Conservation (phyloP, 805 yeast genomes). For the Lipomyces mesembrius region DNA sequence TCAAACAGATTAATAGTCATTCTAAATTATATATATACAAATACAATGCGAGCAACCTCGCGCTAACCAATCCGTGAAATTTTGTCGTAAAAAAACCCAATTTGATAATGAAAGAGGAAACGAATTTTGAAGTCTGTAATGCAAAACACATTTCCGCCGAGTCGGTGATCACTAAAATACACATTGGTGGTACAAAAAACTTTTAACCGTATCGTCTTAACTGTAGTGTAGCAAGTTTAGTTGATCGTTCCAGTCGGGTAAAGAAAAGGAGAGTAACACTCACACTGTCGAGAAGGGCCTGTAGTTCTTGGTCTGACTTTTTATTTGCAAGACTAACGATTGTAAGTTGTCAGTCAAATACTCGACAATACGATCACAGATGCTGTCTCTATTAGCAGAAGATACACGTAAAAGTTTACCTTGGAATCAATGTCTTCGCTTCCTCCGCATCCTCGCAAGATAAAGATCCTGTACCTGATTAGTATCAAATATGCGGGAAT, state of each 20-base stretch:
- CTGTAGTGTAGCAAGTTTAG: neutral
- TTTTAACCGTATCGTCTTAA: slow-evolving; percentile 1
- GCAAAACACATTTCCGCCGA: neutral
- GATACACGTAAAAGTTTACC: slow-evolving; percentile 20
- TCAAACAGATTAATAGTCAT: too few species aligned
- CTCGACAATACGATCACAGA: neutral
- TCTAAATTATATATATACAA: too few species aligned
- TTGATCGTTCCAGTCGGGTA: neutral
- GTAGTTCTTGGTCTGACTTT: slow-evolving; percentile 84
- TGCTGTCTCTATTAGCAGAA: neutral
- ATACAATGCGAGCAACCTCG: too few species aligned
- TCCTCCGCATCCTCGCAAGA: slow-evolving; percentile 97
- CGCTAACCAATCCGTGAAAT: too few species aligned
- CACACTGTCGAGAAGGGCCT: slow-evolving; percentile 83
- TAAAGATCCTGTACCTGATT: slow-evolving; percentile 59
- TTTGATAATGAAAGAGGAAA: neutral
- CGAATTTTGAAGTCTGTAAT: neutral
- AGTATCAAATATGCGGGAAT: slow-evolving; percentile 6
- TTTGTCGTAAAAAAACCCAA: too few species aligned
- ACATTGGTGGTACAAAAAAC: neutral
- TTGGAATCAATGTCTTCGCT: slow-evolving; percentile 89
- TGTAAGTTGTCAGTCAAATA: neutral
- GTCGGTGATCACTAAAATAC: neutral
- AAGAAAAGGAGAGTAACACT: slow-evolving; percentile 48
- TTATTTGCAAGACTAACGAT: slow-evolving; percentile 67